Conservation (phyloP, 2,329 filamentous ascomycete species). For the Trichoderma breve region DNA sequence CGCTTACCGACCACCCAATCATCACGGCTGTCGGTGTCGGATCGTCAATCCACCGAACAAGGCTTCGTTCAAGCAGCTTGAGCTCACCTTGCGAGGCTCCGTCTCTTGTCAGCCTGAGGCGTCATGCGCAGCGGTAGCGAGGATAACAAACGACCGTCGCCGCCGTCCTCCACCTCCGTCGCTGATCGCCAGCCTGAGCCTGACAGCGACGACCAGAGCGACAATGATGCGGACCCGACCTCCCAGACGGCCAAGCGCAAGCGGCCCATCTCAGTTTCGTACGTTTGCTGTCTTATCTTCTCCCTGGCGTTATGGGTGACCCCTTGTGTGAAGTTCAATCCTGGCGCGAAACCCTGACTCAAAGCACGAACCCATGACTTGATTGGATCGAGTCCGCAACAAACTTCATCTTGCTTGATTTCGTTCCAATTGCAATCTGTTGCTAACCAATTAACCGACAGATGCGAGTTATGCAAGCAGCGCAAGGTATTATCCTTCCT, state of each 20-base stretch:
- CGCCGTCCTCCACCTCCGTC: slow-evolving; percentile 28
- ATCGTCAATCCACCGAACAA: slow-evolving; percentile 16
- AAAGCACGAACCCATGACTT: neutral
- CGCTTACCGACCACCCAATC: neutral
- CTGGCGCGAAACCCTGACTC: neutral
- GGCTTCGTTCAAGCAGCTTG: neutral
- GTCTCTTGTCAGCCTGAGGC: slow-evolving; percentile 9
- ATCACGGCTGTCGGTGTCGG: slow-evolving; percentile 1
- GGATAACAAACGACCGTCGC: slow-evolving; percentile 25
- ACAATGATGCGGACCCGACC: slow-evolving; percentile 39
- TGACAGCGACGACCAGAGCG: slow-evolving; percentile 53
- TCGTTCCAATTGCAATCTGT: neutral
- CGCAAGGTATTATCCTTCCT: slow-evolving; percentile 61
- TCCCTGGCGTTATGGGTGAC: neutral
- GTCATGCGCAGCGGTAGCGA: slow-evolving; percentile 27
- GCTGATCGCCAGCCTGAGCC: slow-evolving; percentile 37
- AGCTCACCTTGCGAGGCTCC: neutral
- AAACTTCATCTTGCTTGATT: neutral
- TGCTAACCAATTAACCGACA: slow-evolving; percentile 34
- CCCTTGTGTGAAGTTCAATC: neutral
- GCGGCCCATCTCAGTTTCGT: slow-evolving; percentile 61
- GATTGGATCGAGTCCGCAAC: neutral
- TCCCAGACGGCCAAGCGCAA: slow-evolving; percentile 52
- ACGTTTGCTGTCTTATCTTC: slow-evolving; percentile 24
- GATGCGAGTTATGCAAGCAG: slow-evolving; percentile 77